phyloP scores from a whole-genome alignment of 1,139 yeast genomes.

The Debaryomyces fabryi region DNA sequence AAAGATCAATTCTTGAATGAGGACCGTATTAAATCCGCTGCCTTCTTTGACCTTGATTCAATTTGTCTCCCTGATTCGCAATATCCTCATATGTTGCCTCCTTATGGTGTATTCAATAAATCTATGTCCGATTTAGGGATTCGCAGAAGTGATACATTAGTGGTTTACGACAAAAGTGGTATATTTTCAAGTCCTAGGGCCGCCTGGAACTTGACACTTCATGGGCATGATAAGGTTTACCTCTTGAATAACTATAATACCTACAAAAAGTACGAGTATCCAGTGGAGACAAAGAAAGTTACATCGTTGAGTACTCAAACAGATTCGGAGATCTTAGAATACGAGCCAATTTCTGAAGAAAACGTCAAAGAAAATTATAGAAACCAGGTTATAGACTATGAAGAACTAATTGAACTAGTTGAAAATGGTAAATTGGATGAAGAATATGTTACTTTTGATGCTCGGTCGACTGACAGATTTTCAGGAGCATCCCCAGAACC shows the following conservation, averaged over 20 bases:
- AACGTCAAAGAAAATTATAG: conserved; percentile 35
- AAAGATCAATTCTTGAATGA: conserved; percentile 55
- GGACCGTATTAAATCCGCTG: conserved; percentile 65
- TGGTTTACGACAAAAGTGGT: conserved; percentile 86
- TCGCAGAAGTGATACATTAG: conserved; percentile 55
- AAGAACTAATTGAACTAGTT: conserved; percentile 63
- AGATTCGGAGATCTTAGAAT: conserved; percentile 13
- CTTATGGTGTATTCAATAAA: conserved; percentile 51
- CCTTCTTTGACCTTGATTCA: conserved; percentile 79
- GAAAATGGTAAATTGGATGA: conserved; percentile 47
- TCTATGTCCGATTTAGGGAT: conserved; percentile 55
- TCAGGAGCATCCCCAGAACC: conserved; percentile 85
- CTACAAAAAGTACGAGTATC: conserved; percentile 39
- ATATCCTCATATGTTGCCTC: conserved; percentile 92
- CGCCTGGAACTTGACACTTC: conserved; percentile 82
- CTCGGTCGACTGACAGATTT: conserved; percentile 75
- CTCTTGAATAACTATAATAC: conserved; percentile 69
- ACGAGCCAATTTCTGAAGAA: conserved; percentile 26
- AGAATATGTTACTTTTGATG: conserved; percentile 69
- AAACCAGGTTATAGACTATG: conserved; percentile 60
- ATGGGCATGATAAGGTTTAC: conserved; percentile 70
- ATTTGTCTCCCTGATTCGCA: conserved; percentile 58
- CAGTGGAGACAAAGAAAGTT: conserved; percentile 28
- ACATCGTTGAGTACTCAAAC: conserved; percentile 14
- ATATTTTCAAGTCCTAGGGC: conserved; percentile 88